Conservation (phyloP, 2,329 filamentous ascomycete genomes). For the Apiospora saccharicola region DNA sequence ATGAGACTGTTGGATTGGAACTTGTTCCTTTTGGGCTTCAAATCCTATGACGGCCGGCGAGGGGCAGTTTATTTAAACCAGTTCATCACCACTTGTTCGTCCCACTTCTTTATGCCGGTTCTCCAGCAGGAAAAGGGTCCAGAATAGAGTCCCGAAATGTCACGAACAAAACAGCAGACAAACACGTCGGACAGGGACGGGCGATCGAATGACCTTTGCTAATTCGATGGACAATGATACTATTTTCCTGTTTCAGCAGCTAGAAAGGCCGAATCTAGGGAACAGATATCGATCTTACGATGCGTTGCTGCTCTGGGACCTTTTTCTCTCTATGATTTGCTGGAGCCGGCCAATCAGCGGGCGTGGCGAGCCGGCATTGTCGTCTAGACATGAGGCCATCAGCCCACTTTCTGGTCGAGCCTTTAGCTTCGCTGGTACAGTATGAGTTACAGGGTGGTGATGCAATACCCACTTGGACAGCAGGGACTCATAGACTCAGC, state of each 20-base stretch:
- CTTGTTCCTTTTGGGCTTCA: background rate
- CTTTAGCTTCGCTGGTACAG: slow-evolving; percentile 12
- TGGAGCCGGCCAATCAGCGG: background rate
- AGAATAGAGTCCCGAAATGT: slow-evolving; percentile 12
- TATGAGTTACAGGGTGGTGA: slow-evolving; percentile 16
- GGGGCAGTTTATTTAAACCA: slow-evolving; percentile 19
- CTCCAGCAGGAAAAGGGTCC: background rate
- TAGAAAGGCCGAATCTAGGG: slow-evolving; percentile 19
- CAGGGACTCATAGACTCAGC: background rate
- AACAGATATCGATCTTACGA: slow-evolving; percentile 19
- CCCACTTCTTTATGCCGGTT: background rate
- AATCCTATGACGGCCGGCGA: slow-evolving; percentile 13
- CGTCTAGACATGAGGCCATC: slow-evolving; percentile 20
- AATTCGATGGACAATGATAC: slow-evolving; percentile 17
- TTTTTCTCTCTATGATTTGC: background rate
- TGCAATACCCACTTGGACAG: slow-evolving; percentile 4
- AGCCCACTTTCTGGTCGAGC: slow-evolving; percentile 7
- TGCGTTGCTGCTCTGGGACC: slow-evolving; percentile 7
- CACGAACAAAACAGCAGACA: slow-evolving; percentile 21
- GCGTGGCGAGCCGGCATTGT: slow-evolving; percentile 1
- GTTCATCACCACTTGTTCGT: slow-evolving; percentile 7
- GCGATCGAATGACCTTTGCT: slow-evolving; percentile 15
- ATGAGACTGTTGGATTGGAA: slow-evolving; percentile 7
- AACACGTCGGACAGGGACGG: slow-evolving; percentile 18
- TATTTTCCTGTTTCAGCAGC: slow-evolving; percentile 18